Evolutionary conservation across 2,329 filamentous ascomycete genomes (phyloP).

Genomic region (Daldinia eschscholtzii): DNA sequence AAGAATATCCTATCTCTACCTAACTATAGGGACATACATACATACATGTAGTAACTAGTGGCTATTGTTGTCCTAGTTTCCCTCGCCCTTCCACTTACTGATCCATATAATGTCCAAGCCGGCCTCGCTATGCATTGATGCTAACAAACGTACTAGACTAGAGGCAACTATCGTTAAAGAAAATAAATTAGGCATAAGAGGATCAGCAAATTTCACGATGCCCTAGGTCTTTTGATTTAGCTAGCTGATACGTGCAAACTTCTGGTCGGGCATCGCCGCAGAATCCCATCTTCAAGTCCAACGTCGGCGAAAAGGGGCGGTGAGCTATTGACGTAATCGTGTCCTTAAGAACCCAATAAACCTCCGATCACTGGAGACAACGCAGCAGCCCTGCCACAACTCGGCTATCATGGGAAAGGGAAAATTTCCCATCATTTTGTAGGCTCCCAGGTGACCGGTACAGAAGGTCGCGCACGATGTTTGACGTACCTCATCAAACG

Average conservation of each 20-base stretch:
- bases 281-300: constrained; percentile 39
- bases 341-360: constrained; percentile 26
- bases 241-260: constrained; percentile 33
- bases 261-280: constrained; percentile 42
- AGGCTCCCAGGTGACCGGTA: constrained; percentile 40
- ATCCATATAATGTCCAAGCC: background rate
- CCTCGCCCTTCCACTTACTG: background rate
- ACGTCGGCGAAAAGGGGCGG: constrained; percentile 39
- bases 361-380: constrained; percentile 42
- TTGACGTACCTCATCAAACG: constrained; percentile 45
- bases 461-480: constrained; percentile 39
- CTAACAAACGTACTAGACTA: background rate
- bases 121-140: background rate
- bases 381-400: constrained; percentile 39
- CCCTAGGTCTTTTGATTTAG: constrained; percentile 25
- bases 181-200: background rate
- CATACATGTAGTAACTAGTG: background rate
- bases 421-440: constrained; percentile 32
- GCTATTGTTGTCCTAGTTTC: background rate
- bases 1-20: background rate
- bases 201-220: constrained; percentile 35
- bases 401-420: constrained; percentile 33
- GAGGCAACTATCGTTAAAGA: background rate
- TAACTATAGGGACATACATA: background rate
- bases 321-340: constrained; percentile 43